phyloP scores from a whole-genome alignment of 208 protist genomes.

The Acanthamoeba healyi region DNA sequence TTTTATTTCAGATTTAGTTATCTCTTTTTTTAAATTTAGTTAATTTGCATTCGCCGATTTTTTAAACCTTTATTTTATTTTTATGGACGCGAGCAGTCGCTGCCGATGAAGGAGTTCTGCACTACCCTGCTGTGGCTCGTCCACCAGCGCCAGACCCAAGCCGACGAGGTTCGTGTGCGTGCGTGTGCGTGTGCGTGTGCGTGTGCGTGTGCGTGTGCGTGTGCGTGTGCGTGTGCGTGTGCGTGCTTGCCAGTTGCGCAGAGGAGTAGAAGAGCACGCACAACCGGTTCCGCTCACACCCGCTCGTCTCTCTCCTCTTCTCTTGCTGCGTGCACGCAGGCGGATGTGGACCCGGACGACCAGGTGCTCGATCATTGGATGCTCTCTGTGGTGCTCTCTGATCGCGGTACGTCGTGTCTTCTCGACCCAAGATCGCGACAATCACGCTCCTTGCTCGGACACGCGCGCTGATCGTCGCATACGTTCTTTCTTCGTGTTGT shows the following conservation, averaged over 20 bases:
- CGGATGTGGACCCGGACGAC: not conserved
- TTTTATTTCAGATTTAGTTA: slow-evolving; percentile 1
- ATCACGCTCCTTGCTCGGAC: too few relatives aligned
- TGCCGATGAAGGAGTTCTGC: slow-evolving; percentile 23
- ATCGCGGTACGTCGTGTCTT: slow-evolving; percentile 25
- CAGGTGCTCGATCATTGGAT: slow-evolving; percentile 6
- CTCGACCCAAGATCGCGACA: too few relatives aligned
- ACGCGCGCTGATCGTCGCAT: too few relatives aligned
- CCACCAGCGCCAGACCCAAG: not conserved
- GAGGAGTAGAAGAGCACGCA: too few relatives aligned
- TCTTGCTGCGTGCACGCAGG: not conserved
- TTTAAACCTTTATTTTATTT: too few relatives aligned
- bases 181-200: too few relatives aligned
- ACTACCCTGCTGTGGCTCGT: not conserved
- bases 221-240: too few relatives aligned
- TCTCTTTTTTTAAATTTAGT: not conserved
- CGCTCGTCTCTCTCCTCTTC: too few relatives aligned
- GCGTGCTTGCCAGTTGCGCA: too few relatives aligned
- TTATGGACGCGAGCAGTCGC: too few relatives aligned
- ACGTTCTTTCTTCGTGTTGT: too few relatives aligned
- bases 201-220: too few relatives aligned
- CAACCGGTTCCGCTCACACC: not conserved
- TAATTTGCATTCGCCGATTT: not conserved
- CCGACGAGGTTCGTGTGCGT: not conserved
- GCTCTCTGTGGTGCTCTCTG: slow-evolving; percentile 6